Evolutionary conservation across 306 rosid genomes (phyloP).

Genomic region (Trifolium subterraneum): DNA sequence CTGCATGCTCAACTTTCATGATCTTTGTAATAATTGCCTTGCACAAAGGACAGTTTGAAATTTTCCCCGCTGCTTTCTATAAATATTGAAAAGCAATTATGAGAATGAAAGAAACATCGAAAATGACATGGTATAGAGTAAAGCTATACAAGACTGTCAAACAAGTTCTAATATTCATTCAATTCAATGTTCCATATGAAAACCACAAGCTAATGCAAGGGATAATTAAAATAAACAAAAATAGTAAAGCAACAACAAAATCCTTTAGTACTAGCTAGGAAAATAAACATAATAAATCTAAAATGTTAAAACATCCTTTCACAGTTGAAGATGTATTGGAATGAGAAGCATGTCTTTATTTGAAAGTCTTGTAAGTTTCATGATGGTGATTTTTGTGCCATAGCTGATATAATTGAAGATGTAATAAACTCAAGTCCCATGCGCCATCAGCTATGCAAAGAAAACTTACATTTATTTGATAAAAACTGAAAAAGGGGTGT

Average conservation of each 20-base stretch:
- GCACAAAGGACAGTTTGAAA: conserved; percentile 87
- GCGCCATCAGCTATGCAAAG: conserved; percentile 3
- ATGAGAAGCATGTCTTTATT: background rate
- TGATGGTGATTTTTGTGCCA: background rate
- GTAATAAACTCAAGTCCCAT: background rate
- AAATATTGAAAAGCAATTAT: conserved; percentile 42
- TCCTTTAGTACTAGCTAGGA: background rate
- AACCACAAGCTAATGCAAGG: background rate
- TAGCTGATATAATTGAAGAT: conserved; percentile 4
- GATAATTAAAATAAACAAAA: background rate
- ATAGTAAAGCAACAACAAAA: conserved; percentile 11
- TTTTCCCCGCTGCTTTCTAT: conserved; percentile 64
- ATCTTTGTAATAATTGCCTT: conserved; percentile 67
- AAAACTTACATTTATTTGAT: background rate
- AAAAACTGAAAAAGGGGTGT: conserved; percentile 9
- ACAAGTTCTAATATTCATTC: conserved; percentile 21
- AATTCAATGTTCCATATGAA: conserved; percentile 7
- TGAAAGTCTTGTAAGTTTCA: no score
- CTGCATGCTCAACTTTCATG: conserved; percentile 74
- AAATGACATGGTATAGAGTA: conserved; percentile 19
- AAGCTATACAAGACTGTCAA: conserved; percentile 12
- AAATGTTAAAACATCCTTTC: conserved; percentile 3
- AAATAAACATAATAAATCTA: conserved; percentile 11
- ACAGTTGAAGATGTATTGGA: background rate
- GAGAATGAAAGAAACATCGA: conserved; percentile 42